Percentiles rank a stretch among this genome's conserved stretches.
Evolutionary conservation across 768 basidiomycete genomes (phyloP).

Genomic region (Epithele typhae): DNA sequence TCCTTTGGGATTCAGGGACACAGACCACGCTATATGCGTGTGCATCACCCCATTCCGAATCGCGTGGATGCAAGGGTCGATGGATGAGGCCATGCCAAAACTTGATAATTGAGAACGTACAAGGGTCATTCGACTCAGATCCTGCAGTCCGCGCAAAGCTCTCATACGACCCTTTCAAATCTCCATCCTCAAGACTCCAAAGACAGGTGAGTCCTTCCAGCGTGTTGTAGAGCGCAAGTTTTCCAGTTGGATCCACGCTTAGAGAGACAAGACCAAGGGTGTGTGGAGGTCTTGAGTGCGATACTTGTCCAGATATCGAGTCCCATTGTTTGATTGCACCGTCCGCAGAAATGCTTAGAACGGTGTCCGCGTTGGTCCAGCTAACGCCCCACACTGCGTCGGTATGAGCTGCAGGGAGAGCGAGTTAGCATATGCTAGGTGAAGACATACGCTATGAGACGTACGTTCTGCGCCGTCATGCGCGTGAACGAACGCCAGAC

Average conservation of each 20-base stretch:
- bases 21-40: constrained; percentile 63
- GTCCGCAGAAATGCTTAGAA: constrained; percentile 73
- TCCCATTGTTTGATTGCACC: constrained; percentile 75
- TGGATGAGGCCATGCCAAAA: too few species aligned
- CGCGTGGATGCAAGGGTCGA: too few species aligned
- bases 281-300: constrained; percentile 61
- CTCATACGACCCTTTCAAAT: constrained; percentile 61
- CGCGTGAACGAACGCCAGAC: constrained; percentile 68
- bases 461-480: constrained; percentile 78
- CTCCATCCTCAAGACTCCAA: constrained; percentile 65
- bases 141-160: constrained; percentile 58
- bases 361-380: constrained; percentile 62
- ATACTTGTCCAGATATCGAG: constrained; percentile 58
- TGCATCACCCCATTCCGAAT: too few species aligned
- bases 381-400: constrained; percentile 77
- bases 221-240: constrained; percentile 68
- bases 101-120: too few species aligned
- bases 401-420: constrained; percentile 52
- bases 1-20: constrained; percentile 74
- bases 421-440: background rate
- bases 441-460: constrained; percentile 14
- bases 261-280: constrained; percentile 83
- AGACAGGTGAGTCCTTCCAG: constrained; percentile 79
- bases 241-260: constrained; percentile 64
- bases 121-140: constrained; percentile 56